Evolutionary conservation across 257 asterid species (phyloP).

Genomic region (Nicotiana tomentosiformis): DNA sequence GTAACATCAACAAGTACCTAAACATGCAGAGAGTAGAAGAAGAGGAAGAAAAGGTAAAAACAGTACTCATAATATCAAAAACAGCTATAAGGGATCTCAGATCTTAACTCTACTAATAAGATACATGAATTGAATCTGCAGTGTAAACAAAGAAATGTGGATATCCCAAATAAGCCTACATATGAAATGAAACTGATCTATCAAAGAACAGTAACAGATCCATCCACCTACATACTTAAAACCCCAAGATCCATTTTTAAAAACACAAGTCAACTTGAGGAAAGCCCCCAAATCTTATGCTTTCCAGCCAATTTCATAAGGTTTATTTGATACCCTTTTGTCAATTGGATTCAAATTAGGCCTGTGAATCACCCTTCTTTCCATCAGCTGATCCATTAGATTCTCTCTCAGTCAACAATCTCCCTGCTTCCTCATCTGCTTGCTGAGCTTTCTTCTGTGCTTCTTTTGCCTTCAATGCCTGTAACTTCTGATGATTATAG

Average conservation of each 20-base stretch:
- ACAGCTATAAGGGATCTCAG: slow-evolving; percentile 2
- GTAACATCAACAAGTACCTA: not conserved
- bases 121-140: not conserved
- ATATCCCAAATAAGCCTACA: not conserved
- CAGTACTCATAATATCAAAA: not conserved
- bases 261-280: not conserved
- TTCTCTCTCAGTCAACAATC: slow-evolving; percentile 9
- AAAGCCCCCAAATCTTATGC: not conserved
- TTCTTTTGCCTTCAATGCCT: slow-evolving; percentile 15
- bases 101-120: slow-evolving; percentile 1
- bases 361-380: slow-evolving; percentile 10
- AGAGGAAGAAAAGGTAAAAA: not conserved
- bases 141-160: slow-evolving; percentile 7
- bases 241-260: not conserved
- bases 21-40: not conserved
- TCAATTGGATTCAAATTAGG: not conserved
- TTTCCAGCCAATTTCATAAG: not conserved
- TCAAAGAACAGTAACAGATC: not conserved
- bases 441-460: slow-evolving; percentile 8
- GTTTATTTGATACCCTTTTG: slow-evolving; percentile 1
- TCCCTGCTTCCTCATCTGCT: slow-evolving; percentile 13
- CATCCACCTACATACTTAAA: not conserved
- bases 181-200: not conserved
- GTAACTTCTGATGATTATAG: slow-evolving; percentile 11
- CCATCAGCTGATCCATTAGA: slow-evolving; percentile 9